Evolutionary conservation across 176 grass and related monocot genomes (phyloP), one percentile per base, ranked within the genome.

Genomic region (Otatea glauca): DNA sequence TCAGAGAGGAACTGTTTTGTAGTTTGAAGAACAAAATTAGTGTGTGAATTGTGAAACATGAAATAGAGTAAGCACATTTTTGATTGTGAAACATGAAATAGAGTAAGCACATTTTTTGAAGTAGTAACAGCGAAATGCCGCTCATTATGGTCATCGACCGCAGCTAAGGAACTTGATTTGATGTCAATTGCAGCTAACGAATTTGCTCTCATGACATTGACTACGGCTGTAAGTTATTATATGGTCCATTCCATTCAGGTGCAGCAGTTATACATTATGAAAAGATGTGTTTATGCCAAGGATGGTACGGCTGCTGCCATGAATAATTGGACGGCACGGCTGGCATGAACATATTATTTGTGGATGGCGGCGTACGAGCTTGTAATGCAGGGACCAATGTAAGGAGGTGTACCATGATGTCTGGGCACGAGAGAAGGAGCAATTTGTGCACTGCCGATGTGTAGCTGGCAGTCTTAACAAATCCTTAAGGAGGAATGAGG

Each of bases 11-110:
- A 18, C n/a, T 62, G 13, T 56, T 68, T 70, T 74, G 48, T 76
- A 44, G 72, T 50, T 27, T 42, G 32, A 75, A 83, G 44, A 83
- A 74, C 70, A 70, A 47, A 25, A 64, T 14, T 38, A 64, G 55
- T 9, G 18, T 74, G 25, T 51, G 70, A 34, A 74, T 29, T 70
- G 66, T 81, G 49, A 70, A 70, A 70, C 66, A 70, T 70, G 7
- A 65, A 75, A 65, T 43, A 51, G 68, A 48, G 55, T 82, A 51
- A 81, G 24, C 76, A 79, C 25, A 65, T 49, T 72, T 55, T 67
- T 56, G 32, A 32, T 29, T 70, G 66, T 81, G 49, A 70, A 70
- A 70, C 66, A 70, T 70, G 7, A 65, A 75, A 65, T 43, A 51
- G 68, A 48, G 55, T 82, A 51, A 81, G 24, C 76, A 79, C 25